A percentile compares a stretch with the other conserved stretches of the same genome.
Evolutionary conservation across 768 basidiomycete genomes (phyloP).

Genomic region (Suillus americanus): DNA sequence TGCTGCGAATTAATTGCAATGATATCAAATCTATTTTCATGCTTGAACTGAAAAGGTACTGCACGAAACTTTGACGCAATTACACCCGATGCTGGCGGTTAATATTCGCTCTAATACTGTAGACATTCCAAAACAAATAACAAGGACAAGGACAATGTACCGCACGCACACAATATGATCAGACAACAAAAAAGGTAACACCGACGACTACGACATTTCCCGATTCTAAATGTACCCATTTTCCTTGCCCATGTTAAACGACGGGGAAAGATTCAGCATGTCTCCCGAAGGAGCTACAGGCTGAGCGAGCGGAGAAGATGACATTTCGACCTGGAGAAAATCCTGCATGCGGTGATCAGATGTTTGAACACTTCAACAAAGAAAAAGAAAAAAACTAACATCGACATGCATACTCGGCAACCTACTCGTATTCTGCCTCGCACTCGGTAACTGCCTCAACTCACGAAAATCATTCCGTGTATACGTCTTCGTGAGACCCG

Average conservation of each 20-base stretch:
- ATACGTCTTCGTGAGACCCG: constrained; percentile 83
- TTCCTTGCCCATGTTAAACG: constrained; percentile 27
- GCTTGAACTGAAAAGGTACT: no score
- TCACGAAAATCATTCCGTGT: constrained; percentile 79
- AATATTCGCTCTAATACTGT: no score
- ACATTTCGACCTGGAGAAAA: constrained; percentile 14
- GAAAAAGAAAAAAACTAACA: constrained; percentile 40
- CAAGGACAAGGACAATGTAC: not conserved
- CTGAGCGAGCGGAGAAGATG: constrained; percentile 32
- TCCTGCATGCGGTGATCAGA: constrained; percentile 3
- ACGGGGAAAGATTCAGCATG: constrained; percentile 29
- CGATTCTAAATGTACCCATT: not conserved
- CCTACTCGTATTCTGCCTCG: constrained; percentile 82
- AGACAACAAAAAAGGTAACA: not conserved
- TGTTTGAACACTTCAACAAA: not conserved
- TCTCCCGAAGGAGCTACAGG: constrained; percentile 20
- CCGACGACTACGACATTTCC: not conserved
- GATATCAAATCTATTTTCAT: no score
- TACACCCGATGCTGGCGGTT: no score
- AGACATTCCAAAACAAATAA: not conserved
- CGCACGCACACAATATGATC: not conserved
- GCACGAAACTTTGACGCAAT: no score
- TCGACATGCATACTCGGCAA: constrained; percentile 85
- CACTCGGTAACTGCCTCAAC: constrained; percentile 62
- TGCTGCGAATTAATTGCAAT: no score